Base-by-base conservation (phyloP, 345 rosid genomes). In the Populus ilicifolia region DNA sequence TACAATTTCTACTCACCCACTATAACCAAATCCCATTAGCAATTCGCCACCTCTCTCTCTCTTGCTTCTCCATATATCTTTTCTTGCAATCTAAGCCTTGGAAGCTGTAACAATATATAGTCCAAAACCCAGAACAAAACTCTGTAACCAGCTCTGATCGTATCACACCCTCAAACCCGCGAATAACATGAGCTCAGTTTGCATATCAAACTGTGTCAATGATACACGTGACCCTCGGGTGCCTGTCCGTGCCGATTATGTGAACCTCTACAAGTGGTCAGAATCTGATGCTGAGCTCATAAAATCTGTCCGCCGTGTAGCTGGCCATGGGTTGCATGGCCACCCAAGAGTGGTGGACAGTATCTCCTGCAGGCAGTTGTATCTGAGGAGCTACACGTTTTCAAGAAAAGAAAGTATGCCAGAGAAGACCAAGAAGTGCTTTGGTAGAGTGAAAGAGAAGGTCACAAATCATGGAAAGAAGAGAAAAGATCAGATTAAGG, bases 131-230 rank as follows among this genome's bases (percentile, higher is more conserved):
- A 52, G 17, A 23, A 46, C 41, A n/a, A 43, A 71, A 23, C 14
- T 69, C 68, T 56, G 25, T 54, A 18, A 5, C 67, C 38, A 27
- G 4, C 38, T 46, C 36, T 13, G 13, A 50, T 33, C 5, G 5
- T 5, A 29, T 67, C 4, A 5, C 23, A 54, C 1, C 64, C 54
- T n/a, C 46, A 71, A 29, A 50, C n/a, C 25, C 11, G 2, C 5
- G 43, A 21, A 66, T 25, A 70, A 64, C 11, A 92, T 92, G 98
- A 87, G 76, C 65, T 90, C 97, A 13, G 89, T 85, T 35, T 94
- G 97, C 85, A 89, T 94, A 80, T 89, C 97, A 17, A 89, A 83
- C 83, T 94, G 98, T 78, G 85, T 91, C 65, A 83, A 87, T 70
- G 96, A 94, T 61, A 70, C 93, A n/a, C 83, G 85, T 27, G 93